Percentiles rank a stretch among this genome's conserved stretches.
Evolutionary conservation across 2,329 filamentous ascomycete species (phyloP).

Genomic region (Nothophoma quercina): DNA sequence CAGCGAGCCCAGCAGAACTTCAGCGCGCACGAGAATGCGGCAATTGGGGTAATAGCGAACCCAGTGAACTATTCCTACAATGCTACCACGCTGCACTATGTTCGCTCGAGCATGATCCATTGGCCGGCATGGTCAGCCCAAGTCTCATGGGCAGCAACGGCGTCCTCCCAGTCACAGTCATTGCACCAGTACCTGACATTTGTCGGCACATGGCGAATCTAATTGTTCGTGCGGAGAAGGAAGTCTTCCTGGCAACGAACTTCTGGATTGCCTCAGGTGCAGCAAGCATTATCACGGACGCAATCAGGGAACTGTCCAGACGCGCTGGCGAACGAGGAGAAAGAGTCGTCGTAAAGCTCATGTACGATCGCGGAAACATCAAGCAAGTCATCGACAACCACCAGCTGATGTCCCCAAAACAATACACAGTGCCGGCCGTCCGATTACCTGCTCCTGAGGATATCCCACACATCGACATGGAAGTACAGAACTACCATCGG

Average conservation of each 20-base stretch:
- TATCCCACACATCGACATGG: slow-evolving; percentile 74
- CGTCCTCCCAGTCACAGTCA: slow-evolving; percentile 71
- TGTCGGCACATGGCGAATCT: slow-evolving; percentile 76
- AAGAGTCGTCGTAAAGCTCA: slow-evolving; percentile 72
- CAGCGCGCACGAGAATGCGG: slow-evolving; percentile 67
- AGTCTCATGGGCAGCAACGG: slow-evolving; percentile 68
- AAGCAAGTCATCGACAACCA: slow-evolving; percentile 73
- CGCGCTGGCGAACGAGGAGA: slow-evolving; percentile 66
- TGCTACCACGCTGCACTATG: slow-evolving; percentile 72
- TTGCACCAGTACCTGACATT: slow-evolving; percentile 74
- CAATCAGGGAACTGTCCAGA: slow-evolving; percentile 72
- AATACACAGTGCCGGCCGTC: slow-evolving; percentile 64
- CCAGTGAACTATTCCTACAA: slow-evolving; percentile 72
- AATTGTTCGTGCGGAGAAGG: slow-evolving; percentile 74
- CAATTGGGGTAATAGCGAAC: slow-evolving; percentile 69
- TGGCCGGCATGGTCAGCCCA: slow-evolving; percentile 64
- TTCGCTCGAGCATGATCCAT: slow-evolving; percentile 61
- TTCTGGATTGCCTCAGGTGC: slow-evolving; percentile 77
- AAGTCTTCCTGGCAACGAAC: slow-evolving; percentile 78
- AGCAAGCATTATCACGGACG: slow-evolving; percentile 71
- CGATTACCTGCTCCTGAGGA: slow-evolving; percentile 68
- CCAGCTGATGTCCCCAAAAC: slow-evolving; percentile 63
- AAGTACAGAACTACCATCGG: slow-evolving; percentile 76
- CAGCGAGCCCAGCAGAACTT: slow-evolving; percentile 53
- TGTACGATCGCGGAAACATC: slow-evolving; percentile 75